Conservation (phyloP, 371 early-diverging fungal species). For the Rhizopus stolonifer region DNA sequence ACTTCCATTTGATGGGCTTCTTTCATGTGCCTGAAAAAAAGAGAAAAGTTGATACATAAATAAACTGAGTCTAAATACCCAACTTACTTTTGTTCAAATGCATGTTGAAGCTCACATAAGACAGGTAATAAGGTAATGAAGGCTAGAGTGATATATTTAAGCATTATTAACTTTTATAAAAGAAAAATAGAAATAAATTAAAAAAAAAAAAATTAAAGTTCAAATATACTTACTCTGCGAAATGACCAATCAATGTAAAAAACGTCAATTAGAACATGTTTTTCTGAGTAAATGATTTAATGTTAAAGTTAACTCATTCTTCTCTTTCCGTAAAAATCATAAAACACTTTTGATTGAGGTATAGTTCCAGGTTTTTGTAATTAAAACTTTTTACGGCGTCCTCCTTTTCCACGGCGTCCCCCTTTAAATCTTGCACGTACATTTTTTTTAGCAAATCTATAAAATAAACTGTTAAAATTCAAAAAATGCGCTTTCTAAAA, state of each 20-base stretch:
- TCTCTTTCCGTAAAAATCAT: too few species aligned
- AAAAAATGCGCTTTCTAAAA: background rate
- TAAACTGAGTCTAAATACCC: background rate
- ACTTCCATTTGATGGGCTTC: conserved; percentile 38
- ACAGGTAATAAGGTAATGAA: background rate
- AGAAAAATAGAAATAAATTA: background rate
- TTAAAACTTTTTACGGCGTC: conserved; percentile 18
- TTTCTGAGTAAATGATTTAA: too few species aligned
- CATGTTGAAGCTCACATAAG: background rate
- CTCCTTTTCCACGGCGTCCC: conserved; percentile 10
- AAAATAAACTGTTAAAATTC: background rate
- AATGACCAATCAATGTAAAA: background rate
- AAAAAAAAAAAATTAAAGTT: background rate
- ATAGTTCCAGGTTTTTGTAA: too few species aligned
- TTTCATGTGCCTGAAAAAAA: conserved; percentile 31
- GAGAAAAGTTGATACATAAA: background rate
- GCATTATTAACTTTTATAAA: background rate
- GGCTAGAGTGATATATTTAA: background rate
- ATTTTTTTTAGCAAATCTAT: conserved; percentile 24
- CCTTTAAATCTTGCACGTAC: conserved; percentile 14
- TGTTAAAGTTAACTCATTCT: too few species aligned
- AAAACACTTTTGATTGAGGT: too few species aligned
- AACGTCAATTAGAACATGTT: background rate
- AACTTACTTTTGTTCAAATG: conserved; percentile 18
- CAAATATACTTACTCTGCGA: background rate